A percentile compares a stretch with the other conserved stretches of the same genome.
Conservation (phyloP, 108 stramenopile species). For the Nitzschia sp. region DNA sequence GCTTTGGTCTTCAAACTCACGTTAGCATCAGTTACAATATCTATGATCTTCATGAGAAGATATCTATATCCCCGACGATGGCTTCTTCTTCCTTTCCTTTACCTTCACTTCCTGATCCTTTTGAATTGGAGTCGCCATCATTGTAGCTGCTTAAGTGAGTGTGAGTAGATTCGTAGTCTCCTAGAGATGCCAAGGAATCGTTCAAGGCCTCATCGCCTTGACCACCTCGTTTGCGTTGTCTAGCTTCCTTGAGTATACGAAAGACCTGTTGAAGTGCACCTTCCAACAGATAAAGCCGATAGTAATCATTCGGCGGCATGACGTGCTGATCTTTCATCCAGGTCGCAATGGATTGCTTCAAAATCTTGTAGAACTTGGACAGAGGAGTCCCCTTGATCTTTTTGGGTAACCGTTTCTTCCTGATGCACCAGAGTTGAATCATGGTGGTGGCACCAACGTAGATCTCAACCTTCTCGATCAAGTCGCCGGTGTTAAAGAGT, state of each 20-base stretch:
- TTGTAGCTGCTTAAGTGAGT: no score
- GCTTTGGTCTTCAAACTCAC: no score
- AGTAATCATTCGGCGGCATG: conserved; percentile 25
- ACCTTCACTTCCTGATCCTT: not conserved
- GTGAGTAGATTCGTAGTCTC: no score
- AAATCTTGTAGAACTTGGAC: not conserved
- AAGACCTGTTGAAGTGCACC: conserved; percentile 11
- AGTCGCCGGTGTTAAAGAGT: not conserved
- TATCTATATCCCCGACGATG: not conserved
- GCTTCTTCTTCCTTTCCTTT: not conserved
- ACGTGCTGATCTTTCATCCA: not conserved
- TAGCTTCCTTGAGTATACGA: not conserved
- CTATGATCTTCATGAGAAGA: not conserved
- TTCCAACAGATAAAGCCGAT: conserved; percentile 26
- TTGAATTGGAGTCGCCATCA: not conserved
- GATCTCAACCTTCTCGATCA: conserved; percentile 35
- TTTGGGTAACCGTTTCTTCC: conserved; percentile 10
- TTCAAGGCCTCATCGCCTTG: not conserved
- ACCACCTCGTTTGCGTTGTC: not conserved
- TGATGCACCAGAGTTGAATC: conserved; percentile 32
- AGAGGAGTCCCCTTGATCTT: not conserved
- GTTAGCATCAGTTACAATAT: no score
- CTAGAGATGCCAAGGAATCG: not conserved
- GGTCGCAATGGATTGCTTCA: not conserved
- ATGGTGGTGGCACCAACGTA: conserved; percentile 40